Base-by-base conservation (phyloP, 2,329 filamentous ascomycete species). In the Bipolaris gigantea region DNA sequence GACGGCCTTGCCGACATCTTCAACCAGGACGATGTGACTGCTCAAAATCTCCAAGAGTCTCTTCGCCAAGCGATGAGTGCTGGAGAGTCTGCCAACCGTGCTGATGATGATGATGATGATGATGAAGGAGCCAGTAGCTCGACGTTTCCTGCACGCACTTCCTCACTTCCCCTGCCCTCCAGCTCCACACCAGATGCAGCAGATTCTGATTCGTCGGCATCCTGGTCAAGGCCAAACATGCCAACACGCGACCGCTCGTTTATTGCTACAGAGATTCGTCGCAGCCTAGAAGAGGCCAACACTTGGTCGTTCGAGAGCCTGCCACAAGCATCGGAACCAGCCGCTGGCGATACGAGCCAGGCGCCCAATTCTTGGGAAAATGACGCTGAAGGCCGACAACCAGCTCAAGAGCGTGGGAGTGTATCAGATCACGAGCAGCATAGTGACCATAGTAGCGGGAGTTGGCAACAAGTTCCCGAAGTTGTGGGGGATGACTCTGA, bases 251-350 rank as follows among this genome's bases (percentile, higher is more conserved):
- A 78, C 47, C 72, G 69, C 15, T 76, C 77, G 3, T 80, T 75
- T 32, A 70, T 77, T 53, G 80, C 79, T 3, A 76, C 77, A 3
- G 75, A 77, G 45, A 79, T 82, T 38, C 77, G 75, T 46, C 75
- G 79, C 9, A 67, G 71, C 21, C 62, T 82, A 8, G 80, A 81
- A 65, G 80, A 82, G 63, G 59, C 58, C 35, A 61, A 61, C 25
- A 55, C 66, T 5, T 73, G 70, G 71, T 70, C 69, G 1, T 72
- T 72, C 41, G 64, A 62, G 4, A 65, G 61, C 40, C 51, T 64
- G 19, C 61, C 63, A n/a, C 47, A 61, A 6, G 19, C 53, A n/a
- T 30, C 50, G 16, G 47, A 53, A 13, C 35, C 57, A 9, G 44
- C 48, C 9, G 30, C 35, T 46, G 25, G 45, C 10, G 42, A 42